Evolutionary conservation across 73 alveolate species (phyloP).

Genomic region (Paramecium sonneborni): DNA sequence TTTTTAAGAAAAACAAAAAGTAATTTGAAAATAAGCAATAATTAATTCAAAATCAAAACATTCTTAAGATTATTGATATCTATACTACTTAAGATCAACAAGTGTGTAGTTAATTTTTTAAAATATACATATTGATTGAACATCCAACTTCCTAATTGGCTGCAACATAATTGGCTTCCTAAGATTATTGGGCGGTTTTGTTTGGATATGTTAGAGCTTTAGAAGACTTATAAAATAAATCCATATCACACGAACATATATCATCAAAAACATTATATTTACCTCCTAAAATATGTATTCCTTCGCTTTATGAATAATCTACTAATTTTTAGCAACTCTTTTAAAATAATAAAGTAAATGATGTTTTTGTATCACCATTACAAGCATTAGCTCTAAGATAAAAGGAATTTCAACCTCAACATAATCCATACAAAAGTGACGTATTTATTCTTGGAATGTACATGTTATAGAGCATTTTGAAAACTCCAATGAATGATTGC

Average conservation of each 20-base stretch:
- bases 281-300: conserved; percentile 45
- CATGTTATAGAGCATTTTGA: background rate
- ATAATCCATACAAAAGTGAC: conserved; percentile 63
- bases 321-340: background rate
- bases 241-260: background rate
- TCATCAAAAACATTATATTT: conserved; percentile 3
- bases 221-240: background rate
- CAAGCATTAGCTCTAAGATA: background rate
- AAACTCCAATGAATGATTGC: background rate
- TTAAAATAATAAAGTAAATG: background rate
- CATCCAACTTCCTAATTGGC: background rate
- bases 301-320: background rate
- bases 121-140: conserved; percentile 2
- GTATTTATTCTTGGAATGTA: conserved; percentile 60
- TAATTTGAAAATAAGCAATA: background rate
- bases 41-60: background rate
- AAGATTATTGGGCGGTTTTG: conserved; percentile 53
- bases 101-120: conserved; percentile 31
- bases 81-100: background rate
- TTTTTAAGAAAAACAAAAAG: background rate
- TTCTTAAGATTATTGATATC: background rate
- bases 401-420: conserved; percentile 50
- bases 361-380: background rate
- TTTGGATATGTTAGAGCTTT: conserved; percentile 52
- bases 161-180: background rate